A percentile compares a stretch with the other conserved stretches of the same genome.
Conservation (phyloP, 352 stramenopile species). For the Globisporangium canariense region DNA sequence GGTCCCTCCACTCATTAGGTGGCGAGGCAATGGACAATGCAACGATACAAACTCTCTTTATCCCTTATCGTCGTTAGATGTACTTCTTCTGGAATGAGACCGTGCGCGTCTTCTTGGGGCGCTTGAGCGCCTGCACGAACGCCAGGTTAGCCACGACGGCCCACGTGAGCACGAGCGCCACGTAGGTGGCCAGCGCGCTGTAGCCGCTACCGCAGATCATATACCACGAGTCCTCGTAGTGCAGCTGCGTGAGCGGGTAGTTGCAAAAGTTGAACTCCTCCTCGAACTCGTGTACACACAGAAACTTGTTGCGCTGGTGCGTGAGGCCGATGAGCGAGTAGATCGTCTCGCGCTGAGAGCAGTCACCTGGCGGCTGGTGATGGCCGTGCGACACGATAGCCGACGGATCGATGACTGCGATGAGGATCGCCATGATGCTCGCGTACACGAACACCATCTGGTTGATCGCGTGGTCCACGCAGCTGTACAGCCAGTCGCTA, state of each 20-base stretch:
- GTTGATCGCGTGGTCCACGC: conserved; percentile 78
- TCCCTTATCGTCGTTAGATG: conserved; percentile 13
- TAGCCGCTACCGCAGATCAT: conserved; percentile 82
- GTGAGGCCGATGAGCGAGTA: conserved; percentile 56
- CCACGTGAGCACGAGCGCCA: conserved; percentile 38
- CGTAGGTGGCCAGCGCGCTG: conserved; percentile 48
- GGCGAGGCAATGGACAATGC: no score
- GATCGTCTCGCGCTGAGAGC: conserved; percentile 51
- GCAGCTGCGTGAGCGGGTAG: conserved; percentile 67
- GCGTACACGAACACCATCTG: conserved; percentile 79
- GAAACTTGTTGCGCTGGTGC: conserved; percentile 56
- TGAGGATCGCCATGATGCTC: conserved; percentile 51
- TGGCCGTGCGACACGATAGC: conserved; percentile 71
- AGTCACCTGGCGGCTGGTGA: conserved; percentile 75
- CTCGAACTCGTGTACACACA: conserved; percentile 80
- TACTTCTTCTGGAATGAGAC: conserved; percentile 59
- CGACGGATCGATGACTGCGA: conserved; percentile 57
- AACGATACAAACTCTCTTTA: background rate
- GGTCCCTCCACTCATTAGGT: no score
- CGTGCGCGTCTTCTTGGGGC: conserved; percentile 47
- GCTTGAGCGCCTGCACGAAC: conserved; percentile 73
- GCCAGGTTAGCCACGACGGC: conserved; percentile 13
- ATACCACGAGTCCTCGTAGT: conserved; percentile 77
- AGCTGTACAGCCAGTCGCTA: conserved; percentile 77
- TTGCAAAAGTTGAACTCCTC: conserved; percentile 84